A percentile compares a stretch with the other conserved stretches of the same genome.
Evolutionary conservation across 78 protist species (phyloP).

Genomic region (Chrysochromulina tobinii): DNA sequence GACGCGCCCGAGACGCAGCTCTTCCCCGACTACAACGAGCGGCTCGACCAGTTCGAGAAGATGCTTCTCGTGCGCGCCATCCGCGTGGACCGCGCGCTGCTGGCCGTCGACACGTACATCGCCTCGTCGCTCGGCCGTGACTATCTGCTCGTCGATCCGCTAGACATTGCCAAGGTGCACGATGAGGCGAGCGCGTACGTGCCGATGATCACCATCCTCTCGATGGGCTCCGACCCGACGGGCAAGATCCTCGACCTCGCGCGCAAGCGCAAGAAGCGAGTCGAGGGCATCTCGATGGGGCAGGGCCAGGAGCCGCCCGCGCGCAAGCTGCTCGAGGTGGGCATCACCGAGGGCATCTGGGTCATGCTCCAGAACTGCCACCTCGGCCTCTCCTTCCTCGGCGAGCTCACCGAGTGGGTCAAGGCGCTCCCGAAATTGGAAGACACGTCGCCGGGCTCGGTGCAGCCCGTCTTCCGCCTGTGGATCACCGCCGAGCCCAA

Average conservation of each 20-base stretch:
- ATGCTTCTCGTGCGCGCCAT: constrained; percentile 77
- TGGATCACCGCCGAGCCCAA: constrained; percentile 83
- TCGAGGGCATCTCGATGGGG: constrained; percentile 81
- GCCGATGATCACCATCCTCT: constrained; percentile 77
- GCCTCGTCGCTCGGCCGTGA: constrained; percentile 51
- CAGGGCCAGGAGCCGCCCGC: constrained; percentile 89
- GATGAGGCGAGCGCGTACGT: constrained; percentile 49
- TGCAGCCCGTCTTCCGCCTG: constrained; percentile 64
- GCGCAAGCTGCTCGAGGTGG: constrained; percentile 15
- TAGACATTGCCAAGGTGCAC: constrained; percentile 25
- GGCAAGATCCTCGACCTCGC: constrained; percentile 69
- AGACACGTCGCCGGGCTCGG: neutral
- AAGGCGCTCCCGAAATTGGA: neutral
- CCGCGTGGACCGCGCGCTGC: constrained; percentile 75
- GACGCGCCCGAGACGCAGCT: constrained; percentile 68
- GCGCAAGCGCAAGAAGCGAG: constrained; percentile 61
- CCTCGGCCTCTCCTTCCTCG: constrained; percentile 73
- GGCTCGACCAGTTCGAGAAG: constrained; percentile 53
- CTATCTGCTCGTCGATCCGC: constrained; percentile 36
- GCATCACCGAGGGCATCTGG: constrained; percentile 73
- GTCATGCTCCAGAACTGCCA: constrained; percentile 90
- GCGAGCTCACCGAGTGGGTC: constrained; percentile 48
- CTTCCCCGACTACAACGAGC: constrained; percentile 66
- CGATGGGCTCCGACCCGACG: constrained; percentile 88
- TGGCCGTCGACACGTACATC: constrained; percentile 59